These are phyloP conservation scores for Syzygium aqueum DNA, from an alignment of 345 rosid species.

Conservation along the genomic window DNA sequence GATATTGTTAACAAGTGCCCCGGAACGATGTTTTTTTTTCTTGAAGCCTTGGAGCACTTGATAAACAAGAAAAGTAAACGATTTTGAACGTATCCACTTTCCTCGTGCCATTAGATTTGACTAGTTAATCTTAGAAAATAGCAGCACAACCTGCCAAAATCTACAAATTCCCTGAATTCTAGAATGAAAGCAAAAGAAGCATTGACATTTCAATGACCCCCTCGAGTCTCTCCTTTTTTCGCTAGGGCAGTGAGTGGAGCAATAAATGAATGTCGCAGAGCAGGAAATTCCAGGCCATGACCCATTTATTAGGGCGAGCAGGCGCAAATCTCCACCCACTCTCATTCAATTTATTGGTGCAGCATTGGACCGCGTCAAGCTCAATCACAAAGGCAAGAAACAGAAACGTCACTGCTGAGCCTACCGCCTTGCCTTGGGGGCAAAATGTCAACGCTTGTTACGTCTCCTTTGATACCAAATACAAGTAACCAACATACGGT, in stretches of 20 bases:
- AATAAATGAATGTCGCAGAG: neutral
- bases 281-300: neutral
- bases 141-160: neutral
- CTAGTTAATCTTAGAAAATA: neutral
- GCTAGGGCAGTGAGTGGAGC: neutral
- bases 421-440: neutral
- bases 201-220: neutral
- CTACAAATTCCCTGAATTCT: neutral
- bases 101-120: neutral
- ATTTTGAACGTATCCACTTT: neutral
- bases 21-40: too few relatives aligned
- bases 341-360: neutral
- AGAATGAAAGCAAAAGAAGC: neutral
- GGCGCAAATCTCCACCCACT: conserved; percentile 10
- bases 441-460: neutral
- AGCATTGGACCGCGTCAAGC: neutral
- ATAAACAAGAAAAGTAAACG: neutral
- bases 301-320: neutral
- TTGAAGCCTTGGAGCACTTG: neutral
- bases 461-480: neutral
- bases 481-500: neutral
- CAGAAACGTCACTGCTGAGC: conserved; percentile 1
- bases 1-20: neutral
- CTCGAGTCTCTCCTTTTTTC: neutral
- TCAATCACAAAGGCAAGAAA: neutral